Percentiles rank a stretch among this genome's conserved stretches.
Evolutionary conservation across 257 asterid genomes (phyloP).

Genomic region (Linderniella brevidens): DNA sequence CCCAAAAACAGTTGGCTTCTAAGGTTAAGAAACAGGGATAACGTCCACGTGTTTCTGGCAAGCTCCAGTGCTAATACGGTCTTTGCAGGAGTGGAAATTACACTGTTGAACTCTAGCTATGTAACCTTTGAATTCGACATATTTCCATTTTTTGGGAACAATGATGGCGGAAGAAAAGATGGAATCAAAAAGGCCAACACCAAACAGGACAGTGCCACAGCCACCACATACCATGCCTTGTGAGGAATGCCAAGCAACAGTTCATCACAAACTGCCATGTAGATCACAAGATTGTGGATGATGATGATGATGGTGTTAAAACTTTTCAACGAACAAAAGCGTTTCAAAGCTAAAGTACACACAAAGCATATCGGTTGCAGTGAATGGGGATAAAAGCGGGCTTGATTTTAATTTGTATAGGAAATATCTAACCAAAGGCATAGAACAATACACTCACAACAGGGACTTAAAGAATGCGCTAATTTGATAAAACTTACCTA

Average conservation of each 20-base stretch:
- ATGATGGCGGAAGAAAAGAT: constrained; percentile 38
- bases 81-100: too few species aligned
- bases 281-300: background rate
- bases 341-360: too few species aligned
- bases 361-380: too few species aligned
- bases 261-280: constrained; percentile 75
- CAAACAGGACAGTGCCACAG: constrained; percentile 41
- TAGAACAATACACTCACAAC: background rate
- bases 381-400: too few species aligned
- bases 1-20: too few species aligned
- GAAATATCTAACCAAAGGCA: background rate
- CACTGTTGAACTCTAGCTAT: too few species aligned
- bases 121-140: constrained; percentile 25
- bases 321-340: too few species aligned
- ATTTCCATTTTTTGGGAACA: constrained; percentile 39
- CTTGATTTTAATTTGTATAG: too few species aligned
- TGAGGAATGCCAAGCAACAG: constrained; percentile 64
- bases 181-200: constrained; percentile 44
- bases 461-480: background rate
- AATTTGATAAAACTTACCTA: constrained; percentile 34
- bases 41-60: too few species aligned
- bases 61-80: too few species aligned
- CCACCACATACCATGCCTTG: constrained; percentile 59
- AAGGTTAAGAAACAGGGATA: too few species aligned
- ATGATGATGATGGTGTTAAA: constrained; percentile 5